Evolutionary conservation across 176 grass and related monocot genomes (phyloP).

Genomic region (Luzula sylvatica): DNA sequence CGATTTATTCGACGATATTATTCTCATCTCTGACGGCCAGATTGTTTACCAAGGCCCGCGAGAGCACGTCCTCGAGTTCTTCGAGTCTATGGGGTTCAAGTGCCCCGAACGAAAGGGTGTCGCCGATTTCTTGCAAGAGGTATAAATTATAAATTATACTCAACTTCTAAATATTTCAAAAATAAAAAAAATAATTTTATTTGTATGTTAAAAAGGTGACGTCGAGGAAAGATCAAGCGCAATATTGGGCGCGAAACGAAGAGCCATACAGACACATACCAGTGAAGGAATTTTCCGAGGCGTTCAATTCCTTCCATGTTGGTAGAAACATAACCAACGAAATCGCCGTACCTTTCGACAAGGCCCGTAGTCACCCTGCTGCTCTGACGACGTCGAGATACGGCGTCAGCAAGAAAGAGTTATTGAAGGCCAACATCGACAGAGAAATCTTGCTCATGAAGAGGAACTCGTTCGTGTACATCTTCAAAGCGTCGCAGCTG

Average conservation of each 20-base stretch:
- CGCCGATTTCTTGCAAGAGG: conserved; percentile 91
- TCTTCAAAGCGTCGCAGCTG: conserved; percentile 74
- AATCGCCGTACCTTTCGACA: conserved; percentile 65
- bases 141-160: conserved; percentile 9
- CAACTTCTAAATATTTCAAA: neutral
- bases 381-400: conserved; percentile 69
- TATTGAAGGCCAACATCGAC: conserved; percentile 64
- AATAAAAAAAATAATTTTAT: neutral
- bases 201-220: conserved; percentile 66
- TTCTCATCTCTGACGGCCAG: conserved; percentile 79
- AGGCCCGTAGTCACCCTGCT: conserved; percentile 57
- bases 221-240: conserved; percentile 84
- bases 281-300: conserved; percentile 72
- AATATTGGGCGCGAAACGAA: conserved; percentile 60
- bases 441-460: conserved; percentile 93
- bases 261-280: conserved; percentile 54
- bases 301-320: conserved; percentile 62
- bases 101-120: conserved; percentile 81
- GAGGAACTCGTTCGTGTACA: conserved; percentile 89
- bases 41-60: conserved; percentile 82
- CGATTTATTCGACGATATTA: conserved; percentile 83
- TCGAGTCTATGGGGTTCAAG: conserved; percentile 72
- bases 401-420: conserved; percentile 48
- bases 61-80: conserved; percentile 76
- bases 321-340: conserved; percentile 41